These are phyloP conservation scores for Pythium dissimile DNA, from an alignment of 352 stramenopile genomes.

Conservation along the genomic window DNA sequence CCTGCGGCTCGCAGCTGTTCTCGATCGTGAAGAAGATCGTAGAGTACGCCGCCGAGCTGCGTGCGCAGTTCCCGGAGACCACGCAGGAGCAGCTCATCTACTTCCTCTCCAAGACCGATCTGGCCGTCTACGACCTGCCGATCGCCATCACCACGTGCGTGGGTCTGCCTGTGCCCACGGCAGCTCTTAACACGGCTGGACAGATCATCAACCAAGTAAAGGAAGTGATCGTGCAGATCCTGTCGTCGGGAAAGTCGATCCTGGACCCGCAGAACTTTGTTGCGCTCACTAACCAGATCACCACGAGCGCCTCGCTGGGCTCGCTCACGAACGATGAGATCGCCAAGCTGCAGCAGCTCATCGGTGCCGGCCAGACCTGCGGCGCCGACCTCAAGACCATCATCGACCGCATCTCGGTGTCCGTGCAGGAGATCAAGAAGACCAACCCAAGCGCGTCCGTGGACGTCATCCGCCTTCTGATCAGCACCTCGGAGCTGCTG, in stretches of 20 bases:
- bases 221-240: slow-evolving; percentile 15
- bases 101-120: slow-evolving; percentile 42
- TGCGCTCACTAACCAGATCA: slow-evolving; percentile 6
- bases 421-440: slow-evolving; percentile 17
- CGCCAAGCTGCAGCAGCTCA: slow-evolving; percentile 13
- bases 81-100: slow-evolving; percentile 33
- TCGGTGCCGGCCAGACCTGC: slow-evolving; percentile 14
- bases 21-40: slow-evolving; percentile 39
- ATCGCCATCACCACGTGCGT: slow-evolving; percentile 39
- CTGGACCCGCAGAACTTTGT: slow-evolving; percentile 10
- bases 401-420: slow-evolving; percentile 10
- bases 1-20: slow-evolving; percentile 52
- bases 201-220: slow-evolving; percentile 34
- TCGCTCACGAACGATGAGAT: slow-evolving; percentile 2
- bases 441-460: slow-evolving; percentile 2
- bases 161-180: slow-evolving; percentile 26
- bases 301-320: not conserved
- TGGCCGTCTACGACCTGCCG: slow-evolving; percentile 44
- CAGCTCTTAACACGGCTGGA: slow-evolving; percentile 12
- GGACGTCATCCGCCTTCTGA: slow-evolving; percentile 30
- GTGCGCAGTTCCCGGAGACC: slow-evolving; percentile 9
- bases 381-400: slow-evolving; percentile 18
- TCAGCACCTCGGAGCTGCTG: slow-evolving; percentile 43
- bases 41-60: slow-evolving; percentile 13
- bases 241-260: not conserved